phyloP scores from a whole-genome alignment of 75 land plant species.

The Gnetum montanum region DNA sequence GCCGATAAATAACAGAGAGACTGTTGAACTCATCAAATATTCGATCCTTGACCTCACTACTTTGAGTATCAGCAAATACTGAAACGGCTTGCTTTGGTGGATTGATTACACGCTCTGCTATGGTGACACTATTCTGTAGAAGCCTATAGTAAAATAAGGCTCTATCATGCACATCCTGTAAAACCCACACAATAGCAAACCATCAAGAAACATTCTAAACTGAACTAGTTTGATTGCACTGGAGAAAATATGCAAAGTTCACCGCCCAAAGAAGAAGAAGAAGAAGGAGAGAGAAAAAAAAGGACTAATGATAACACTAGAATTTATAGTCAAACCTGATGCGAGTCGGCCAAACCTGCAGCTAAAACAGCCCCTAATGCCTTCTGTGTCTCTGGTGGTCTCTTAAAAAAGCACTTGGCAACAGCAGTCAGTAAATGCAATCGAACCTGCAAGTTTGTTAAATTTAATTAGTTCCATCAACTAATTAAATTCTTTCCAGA shows the following conservation, averaged over 20 bases:
- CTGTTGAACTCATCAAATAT: slow-evolving; percentile 99
- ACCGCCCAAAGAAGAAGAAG: no score
- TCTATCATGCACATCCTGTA: slow-evolving; percentile 98
- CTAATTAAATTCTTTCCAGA: no score
- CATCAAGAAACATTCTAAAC: neutral
- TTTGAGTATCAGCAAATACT: slow-evolving; percentile 94
- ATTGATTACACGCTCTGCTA: slow-evolving; percentile 87
- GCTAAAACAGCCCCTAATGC: slow-evolving; percentile 82
- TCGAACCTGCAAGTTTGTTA: slow-evolving; percentile 58
- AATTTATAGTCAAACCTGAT: slow-evolving; percentile 75
- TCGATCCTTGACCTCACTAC: slow-evolving; percentile 91
- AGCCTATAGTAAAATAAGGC: slow-evolving; percentile 94
- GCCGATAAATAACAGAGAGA: slow-evolving; percentile 81
- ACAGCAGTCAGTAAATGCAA: slow-evolving; percentile 91
- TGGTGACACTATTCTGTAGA: slow-evolving; percentile 67
- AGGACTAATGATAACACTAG: neutral
- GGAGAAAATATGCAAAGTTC: neutral
- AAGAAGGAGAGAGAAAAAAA: neutral
- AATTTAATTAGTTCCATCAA: neutral
- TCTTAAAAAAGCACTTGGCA: slow-evolving; percentile 83
- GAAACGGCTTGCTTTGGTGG: slow-evolving; percentile 99
- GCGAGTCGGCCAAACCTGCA: slow-evolving; percentile 85
- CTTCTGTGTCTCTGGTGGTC: slow-evolving; percentile 93
- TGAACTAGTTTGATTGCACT: neutral
- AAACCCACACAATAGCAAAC: neutral